Evolutionary conservation across 345 rosid species (phyloP).

Genomic region (Heritiera fomes): DNA sequence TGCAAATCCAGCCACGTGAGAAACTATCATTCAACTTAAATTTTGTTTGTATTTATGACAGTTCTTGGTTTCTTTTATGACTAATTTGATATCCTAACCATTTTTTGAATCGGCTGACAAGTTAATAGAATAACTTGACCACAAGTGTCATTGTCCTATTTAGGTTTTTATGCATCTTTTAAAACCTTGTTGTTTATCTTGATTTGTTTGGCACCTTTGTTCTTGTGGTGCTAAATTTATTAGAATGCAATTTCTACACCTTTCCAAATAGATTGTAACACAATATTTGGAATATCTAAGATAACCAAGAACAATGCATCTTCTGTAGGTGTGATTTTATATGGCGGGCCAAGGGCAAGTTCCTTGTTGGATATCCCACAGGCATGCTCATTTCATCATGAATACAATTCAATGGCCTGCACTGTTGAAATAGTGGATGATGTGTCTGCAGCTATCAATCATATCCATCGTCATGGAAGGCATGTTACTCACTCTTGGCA

Average conservation of each 20-base stretch:
- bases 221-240: neutral
- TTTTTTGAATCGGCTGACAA: neutral
- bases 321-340: slow-evolving; percentile 69
- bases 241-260: neutral
- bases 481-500: slow-evolving; percentile 19
- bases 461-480: slow-evolving; percentile 96
- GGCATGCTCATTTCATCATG: slow-evolving; percentile 67
- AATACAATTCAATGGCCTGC: slow-evolving; percentile 83
- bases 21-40: neutral
- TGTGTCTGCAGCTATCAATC: slow-evolving; percentile 74
- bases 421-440: slow-evolving; percentile 92
- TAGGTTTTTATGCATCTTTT: neutral
- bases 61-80: neutral
- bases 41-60: neutral
- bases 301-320: neutral
- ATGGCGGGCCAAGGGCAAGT: slow-evolving; percentile 82
- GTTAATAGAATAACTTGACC: neutral
- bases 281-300: neutral
- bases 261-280: neutral
- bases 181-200: neutral
- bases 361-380: slow-evolving; percentile 55
- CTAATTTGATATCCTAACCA: neutral
- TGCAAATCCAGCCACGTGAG: neutral
- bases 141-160: neutral
- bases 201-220: neutral